Conservation (phyloP, 768 basidiomycete genomes). For the Pholiota molesta region DNA sequence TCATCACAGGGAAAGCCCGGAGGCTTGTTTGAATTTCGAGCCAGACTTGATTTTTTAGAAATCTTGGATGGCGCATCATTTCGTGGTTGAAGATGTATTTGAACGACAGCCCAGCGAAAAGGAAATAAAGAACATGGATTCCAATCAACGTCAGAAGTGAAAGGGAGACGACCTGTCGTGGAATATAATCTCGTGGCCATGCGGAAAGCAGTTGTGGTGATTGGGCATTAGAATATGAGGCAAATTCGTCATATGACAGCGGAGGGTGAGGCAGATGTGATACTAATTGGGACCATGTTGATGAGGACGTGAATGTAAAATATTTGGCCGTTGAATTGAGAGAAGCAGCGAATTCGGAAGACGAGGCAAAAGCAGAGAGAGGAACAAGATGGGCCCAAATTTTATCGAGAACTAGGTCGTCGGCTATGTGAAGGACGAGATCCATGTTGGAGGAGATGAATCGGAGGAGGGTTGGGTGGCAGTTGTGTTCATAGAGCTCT, state of each 20-base stretch:
- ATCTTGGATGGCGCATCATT: conserved; percentile 94
- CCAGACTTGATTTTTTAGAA: conserved; percentile 84
- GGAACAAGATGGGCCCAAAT: conserved; percentile 81
- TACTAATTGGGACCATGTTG: conserved; percentile 55
- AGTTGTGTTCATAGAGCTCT: conserved; percentile 1
- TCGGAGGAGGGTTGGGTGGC: conserved; percentile 2
- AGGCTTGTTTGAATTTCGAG: conserved; percentile 79
- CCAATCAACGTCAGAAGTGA: conserved; percentile 74
- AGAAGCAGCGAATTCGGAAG: conserved; percentile 31
- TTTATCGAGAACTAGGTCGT: conserved; percentile 76
- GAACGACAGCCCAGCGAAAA: conserved; percentile 87
- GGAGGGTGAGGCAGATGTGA: conserved; percentile 62
- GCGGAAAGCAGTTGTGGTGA: conserved; percentile 55
- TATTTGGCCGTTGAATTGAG: conserved; percentile 42
- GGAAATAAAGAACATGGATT: conserved; percentile 84
- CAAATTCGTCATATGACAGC: conserved; percentile 39
- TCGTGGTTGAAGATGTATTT: conserved; percentile 89
- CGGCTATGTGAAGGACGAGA: conserved; percentile 70
- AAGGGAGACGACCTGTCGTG: conserved; percentile 78
- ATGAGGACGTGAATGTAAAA: conserved; percentile 28
- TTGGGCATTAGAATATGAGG: conserved; percentile 30
- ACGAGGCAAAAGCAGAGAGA: conserved; percentile 44
- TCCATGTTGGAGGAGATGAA: conserved; percentile 61
- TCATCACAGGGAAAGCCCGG: conserved; percentile 82
- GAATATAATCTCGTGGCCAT: conserved; percentile 85